Evolutionary conservation across 345 rosid genomes (phyloP).

Genomic region (Mercurialis annua): DNA sequence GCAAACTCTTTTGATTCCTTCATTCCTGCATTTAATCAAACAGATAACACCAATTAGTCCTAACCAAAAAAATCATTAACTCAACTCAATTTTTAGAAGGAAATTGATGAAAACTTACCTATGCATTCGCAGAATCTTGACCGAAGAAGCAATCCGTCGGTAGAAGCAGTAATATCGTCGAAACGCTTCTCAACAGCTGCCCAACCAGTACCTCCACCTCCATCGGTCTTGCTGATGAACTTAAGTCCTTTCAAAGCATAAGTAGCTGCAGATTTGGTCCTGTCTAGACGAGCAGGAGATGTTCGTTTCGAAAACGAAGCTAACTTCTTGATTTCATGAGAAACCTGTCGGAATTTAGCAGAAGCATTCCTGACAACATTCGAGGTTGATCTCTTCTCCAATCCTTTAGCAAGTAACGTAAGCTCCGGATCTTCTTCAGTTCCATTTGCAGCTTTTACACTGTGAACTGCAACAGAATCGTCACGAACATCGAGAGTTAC

Average conservation of each 20-base stretch:
- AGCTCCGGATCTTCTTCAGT: conserved; percentile 40
- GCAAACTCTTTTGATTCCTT: conserved; percentile 72
- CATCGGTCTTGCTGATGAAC: conserved; percentile 68
- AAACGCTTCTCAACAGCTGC: conserved; percentile 61
- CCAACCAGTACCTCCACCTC: conserved; percentile 69
- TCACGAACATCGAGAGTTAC: conserved; percentile 23
- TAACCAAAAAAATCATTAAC: background rate
- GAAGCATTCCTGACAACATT: conserved; percentile 49
- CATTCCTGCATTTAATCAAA: conserved; percentile 47
- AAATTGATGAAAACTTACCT: conserved; percentile 27
- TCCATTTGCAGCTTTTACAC: conserved; percentile 37
- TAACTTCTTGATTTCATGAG: conserved; percentile 57
- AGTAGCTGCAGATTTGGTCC: conserved; percentile 62
- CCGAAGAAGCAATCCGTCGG: conserved; percentile 42
- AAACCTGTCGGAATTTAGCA: conserved; percentile 44
- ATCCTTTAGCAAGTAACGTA: conserved; percentile 38
- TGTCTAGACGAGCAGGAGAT: conserved; percentile 44
- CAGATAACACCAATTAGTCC: background rate
- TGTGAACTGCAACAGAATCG: conserved; percentile 28
- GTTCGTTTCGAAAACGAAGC: conserved; percentile 49
- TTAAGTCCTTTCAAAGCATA: conserved; percentile 68
- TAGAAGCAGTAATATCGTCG: conserved; percentile 50
- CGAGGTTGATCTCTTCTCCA: conserved; percentile 46
- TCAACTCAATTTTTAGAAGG: background rate
- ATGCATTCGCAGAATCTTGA: conserved; percentile 62